Percentiles rank a stretch among this genome's conserved stretches.
phyloP scores from a whole-genome alignment of 2,329 filamentous ascomycete species.

The Trichoderma harzianum region DNA sequence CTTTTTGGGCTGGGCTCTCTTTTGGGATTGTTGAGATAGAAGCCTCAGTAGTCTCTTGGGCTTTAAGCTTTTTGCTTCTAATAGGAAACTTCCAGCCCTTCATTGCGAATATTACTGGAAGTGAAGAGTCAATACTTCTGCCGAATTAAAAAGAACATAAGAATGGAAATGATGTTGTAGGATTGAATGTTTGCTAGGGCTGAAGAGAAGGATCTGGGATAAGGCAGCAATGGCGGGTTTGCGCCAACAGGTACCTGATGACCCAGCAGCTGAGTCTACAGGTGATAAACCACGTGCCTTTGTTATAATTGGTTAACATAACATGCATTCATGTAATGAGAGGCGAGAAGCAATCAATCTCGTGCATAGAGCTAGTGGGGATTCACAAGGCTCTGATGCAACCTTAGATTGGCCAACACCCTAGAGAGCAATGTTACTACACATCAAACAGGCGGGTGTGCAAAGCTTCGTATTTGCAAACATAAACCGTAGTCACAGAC shows the following conservation, averaged over 20 bases:
- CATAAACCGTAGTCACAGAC: no score
- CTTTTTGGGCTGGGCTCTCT: neutral
- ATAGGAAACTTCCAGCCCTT: neutral
- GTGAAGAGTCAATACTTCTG: neutral
- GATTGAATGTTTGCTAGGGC: no score
- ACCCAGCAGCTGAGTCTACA: no score
- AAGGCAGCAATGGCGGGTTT: neutral
- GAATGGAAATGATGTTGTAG: neutral
- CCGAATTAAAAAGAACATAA: neutral
- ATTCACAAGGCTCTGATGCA: neutral
- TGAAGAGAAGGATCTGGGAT: neutral
- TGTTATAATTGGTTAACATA: neutral
- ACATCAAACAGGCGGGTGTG: no score
- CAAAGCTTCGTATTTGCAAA: no score
- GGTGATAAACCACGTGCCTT: neutral
- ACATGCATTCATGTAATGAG: neutral
- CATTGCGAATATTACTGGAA: neutral
- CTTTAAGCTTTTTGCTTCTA: no score
- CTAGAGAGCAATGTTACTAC: no score
- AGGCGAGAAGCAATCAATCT: neutral
- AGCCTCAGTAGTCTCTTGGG: no score
- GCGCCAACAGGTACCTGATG: neutral
- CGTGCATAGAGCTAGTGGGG: neutral
- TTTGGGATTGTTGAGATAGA: neutral
- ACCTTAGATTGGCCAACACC: neutral